These are phyloP conservation scores for Sporothrix sp. DNA, from an alignment of 2,329 filamentous ascomycete genomes.

Conservation along the genomic window DNA sequence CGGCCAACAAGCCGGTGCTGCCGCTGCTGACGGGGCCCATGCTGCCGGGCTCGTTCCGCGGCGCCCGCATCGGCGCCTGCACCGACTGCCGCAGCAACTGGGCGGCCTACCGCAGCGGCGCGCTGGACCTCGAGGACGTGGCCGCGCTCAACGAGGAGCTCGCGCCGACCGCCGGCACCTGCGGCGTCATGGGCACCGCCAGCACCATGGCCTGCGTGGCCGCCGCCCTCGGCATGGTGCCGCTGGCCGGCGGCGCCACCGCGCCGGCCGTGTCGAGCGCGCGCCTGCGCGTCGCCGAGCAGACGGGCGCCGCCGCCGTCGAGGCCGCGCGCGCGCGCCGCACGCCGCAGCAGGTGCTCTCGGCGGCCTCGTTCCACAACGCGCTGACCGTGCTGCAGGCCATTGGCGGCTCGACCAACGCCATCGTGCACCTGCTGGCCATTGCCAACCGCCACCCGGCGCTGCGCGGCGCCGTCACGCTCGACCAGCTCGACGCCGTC, in stretches of 20 bases:
- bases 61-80: constrained; percentile 58
- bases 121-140: constrained; percentile 63
- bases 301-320: constrained; percentile 61
- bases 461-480: constrained; percentile 51
- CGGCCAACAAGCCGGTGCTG: constrained; percentile 61
- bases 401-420: constrained; percentile 73
- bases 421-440: constrained; percentile 75
- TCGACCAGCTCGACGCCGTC: constrained; percentile 53
- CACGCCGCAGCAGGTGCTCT: constrained; percentile 59
- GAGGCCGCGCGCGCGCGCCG: constrained; percentile 56
- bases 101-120: constrained; percentile 56
- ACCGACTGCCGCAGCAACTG: constrained; percentile 68
- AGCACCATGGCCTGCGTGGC: constrained; percentile 84
- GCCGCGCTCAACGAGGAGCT: constrained; percentile 61
- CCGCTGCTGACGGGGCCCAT: constrained; percentile 64
- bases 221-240: constrained; percentile 70
- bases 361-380: constrained; percentile 70
- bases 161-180: constrained; percentile 67
- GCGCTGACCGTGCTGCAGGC: constrained; percentile 80
- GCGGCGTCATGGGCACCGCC: constrained; percentile 85
- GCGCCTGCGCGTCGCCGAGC: constrained; percentile 71
- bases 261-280: constrained; percentile 69
- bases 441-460: constrained; percentile 66
- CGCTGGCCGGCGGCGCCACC: constrained; percentile 61
- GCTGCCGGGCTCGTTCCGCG: constrained; percentile 58